These are phyloP conservation scores for Globisporangium cystogenes DNA, from an alignment of 352 stramenopile species.

Conservation along the genomic window DNA sequence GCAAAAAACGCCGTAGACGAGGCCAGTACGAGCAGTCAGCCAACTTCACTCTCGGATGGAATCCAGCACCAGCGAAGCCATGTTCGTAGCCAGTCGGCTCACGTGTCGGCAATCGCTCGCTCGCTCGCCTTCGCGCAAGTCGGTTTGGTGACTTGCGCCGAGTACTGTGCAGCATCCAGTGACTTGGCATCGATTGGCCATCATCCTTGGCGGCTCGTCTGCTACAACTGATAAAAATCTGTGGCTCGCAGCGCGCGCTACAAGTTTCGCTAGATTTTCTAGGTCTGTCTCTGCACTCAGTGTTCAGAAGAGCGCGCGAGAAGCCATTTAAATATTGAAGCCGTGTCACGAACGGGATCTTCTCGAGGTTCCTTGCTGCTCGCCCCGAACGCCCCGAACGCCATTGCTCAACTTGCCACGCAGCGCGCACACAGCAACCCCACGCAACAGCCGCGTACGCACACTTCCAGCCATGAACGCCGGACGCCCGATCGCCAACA, in stretches of 20 bases:
- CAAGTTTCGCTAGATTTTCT: background rate
- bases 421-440: background rate
- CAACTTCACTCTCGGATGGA: too few relatives aligned
- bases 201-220: too few relatives aligned
- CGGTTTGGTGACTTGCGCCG: too few relatives aligned
- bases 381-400: too few relatives aligned
- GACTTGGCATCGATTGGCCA: too few relatives aligned
- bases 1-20: too few relatives aligned
- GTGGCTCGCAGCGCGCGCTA: background rate
- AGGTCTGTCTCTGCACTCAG: background rate
- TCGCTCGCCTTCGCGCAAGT: too few relatives aligned
- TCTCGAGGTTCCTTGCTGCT: too few relatives aligned
- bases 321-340: constrained; percentile 1
- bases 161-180: background rate
- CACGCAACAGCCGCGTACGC: background rate
- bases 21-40: too few relatives aligned
- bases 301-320: background rate
- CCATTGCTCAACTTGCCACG: constrained; percentile 3
- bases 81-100: too few relatives aligned
- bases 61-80: background rate
- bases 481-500: background rate
- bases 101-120: too few relatives aligned
- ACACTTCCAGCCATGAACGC: background rate
- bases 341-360: background rate
- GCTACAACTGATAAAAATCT: background rate